Conservation (phyloP, 495 filamentous ascomycete species). For the Penicillium cinerascens region DNA sequence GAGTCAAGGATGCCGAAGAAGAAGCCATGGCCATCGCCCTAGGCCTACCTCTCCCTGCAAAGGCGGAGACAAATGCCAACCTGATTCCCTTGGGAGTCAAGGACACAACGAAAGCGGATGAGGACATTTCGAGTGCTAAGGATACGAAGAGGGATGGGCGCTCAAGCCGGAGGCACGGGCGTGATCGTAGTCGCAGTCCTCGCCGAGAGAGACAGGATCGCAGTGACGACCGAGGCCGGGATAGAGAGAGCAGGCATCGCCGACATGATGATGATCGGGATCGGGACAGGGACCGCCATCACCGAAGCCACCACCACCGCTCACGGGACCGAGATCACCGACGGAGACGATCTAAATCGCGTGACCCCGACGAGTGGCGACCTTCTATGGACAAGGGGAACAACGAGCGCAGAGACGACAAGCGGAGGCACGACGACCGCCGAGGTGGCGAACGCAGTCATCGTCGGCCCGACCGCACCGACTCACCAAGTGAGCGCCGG, state of each 20-base stretch:
- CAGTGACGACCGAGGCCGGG: constrained; percentile 30
- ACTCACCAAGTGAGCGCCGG: constrained; percentile 29
- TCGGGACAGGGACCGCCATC: constrained; percentile 27
- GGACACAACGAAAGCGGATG: constrained; percentile 21
- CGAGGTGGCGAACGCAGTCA: constrained; percentile 23
- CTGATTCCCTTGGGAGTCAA: constrained; percentile 37
- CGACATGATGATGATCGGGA: constrained; percentile 28
- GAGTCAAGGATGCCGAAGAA: constrained; percentile 87
- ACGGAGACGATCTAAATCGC: constrained; percentile 22
- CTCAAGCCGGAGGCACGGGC: constrained; percentile 25
- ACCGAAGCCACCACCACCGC: constrained; percentile 33
- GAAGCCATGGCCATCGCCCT: constrained; percentile 81
- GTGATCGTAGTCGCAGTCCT: constrained; percentile 34
- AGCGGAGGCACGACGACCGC: constrained; percentile 23
- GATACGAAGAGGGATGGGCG: constrained; percentile 22
- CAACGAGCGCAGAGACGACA: constrained; percentile 8
- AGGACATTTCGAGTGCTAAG: constrained; percentile 22
- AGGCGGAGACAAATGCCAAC: constrained; percentile 39
- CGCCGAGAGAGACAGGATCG: constrained; percentile 29
- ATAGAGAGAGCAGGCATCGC: constrained; percentile 34
- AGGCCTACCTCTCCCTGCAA: constrained; percentile 65
- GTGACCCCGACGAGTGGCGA: constrained; percentile 6
- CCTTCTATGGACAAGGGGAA: constrained; percentile 30
- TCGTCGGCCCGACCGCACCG: constrained; percentile 24
- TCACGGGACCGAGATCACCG: constrained; percentile 25